Base-by-base conservation (phyloP, 441 rosid species). In the Iberis amara region DNA sequence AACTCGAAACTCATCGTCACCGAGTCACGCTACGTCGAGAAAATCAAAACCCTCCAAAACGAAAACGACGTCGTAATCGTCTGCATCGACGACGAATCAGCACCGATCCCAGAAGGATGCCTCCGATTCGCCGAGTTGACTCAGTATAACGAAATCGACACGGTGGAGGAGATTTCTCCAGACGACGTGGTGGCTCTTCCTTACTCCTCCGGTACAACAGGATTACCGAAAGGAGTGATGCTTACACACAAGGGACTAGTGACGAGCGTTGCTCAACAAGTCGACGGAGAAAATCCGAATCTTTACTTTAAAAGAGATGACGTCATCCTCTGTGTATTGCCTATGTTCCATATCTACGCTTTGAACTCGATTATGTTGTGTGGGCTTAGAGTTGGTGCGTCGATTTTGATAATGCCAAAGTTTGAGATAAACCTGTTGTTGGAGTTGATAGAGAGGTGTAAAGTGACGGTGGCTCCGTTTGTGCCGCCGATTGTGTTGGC, bases 141-240 rank as follows among this genome's bases (percentile, higher is more conserved):
- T 7, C 47, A 70, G 14, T 55, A 73, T 46, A 11, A 33, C 3
- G 68, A 48, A 2, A 52, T 39, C 12, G 71, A 70, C 0, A n/a
- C 46, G 1, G 71, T 65, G 1, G 55, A 72, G 1, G 55, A 72
- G 6, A 57, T 79, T 11, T 26, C 36, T 0, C 58, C 77, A 0
- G 71, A 79, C 18, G 81, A 79, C 24, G 75, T 74, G 9, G 85
- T 79, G 27, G 81, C 85, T n/a, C 62, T 79, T 1, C 85, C 81
- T 8, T 79, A 72, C 52, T 79, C 85, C 14, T 79, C 85, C 3
- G 85, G 85, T 0, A 79, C 85, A 4, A 79, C 81, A 2, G 85
- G 85, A 6, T 11, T 79, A 0, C 85, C 85, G 0, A 79, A 79
- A 55, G 85, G 85, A 44, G 85, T 79, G 66, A 79, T 79, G 81